phyloP scores from a whole-genome alignment of 371 early-diverging fungal species.

The Zopfochytrium polystomum region DNA sequence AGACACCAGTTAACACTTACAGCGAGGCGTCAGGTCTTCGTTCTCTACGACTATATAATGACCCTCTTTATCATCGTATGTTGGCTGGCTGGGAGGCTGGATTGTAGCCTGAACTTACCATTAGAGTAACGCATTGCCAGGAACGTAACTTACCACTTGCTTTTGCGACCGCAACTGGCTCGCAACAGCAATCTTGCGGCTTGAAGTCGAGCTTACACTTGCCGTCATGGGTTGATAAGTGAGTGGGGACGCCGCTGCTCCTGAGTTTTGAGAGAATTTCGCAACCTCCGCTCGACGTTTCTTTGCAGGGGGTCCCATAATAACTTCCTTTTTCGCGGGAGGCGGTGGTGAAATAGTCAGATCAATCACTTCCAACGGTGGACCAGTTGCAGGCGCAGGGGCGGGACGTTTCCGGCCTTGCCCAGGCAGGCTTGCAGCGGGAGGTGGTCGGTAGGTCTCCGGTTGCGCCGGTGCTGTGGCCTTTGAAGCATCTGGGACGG shows the following conservation, averaged over 20 bases:
- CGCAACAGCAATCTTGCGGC: not conserved
- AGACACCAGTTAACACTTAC: constrained; percentile 44
- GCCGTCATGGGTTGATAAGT: not conserved
- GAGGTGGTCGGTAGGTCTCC: no score
- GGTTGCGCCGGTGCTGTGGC: no score
- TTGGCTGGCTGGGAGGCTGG: not conserved
- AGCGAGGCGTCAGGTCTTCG: constrained; percentile 69
- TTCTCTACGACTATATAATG: constrained; percentile 79
- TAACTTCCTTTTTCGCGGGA: not conserved
- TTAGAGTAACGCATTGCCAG: no score
- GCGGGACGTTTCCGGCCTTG: no score
- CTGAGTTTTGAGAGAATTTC: not conserved
- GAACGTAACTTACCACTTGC: no score
- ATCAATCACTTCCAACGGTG: constrained; percentile 13
- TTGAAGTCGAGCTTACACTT: not conserved
- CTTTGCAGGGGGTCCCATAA: not conserved
- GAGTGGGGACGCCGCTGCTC: not conserved
- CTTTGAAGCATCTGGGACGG: no score
- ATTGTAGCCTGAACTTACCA: not conserved
- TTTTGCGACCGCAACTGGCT: no score
- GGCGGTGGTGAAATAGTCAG: constrained; percentile 1
- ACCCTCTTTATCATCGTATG: constrained; percentile 86
- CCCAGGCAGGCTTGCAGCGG: no score
- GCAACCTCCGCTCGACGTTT: constrained; percentile 1
- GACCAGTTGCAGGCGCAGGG: no score